These are phyloP conservation scores for Neodidymelliopsis sp. DNA, from an alignment of 2,329 filamentous ascomycete genomes.

Conservation along the genomic window DNA sequence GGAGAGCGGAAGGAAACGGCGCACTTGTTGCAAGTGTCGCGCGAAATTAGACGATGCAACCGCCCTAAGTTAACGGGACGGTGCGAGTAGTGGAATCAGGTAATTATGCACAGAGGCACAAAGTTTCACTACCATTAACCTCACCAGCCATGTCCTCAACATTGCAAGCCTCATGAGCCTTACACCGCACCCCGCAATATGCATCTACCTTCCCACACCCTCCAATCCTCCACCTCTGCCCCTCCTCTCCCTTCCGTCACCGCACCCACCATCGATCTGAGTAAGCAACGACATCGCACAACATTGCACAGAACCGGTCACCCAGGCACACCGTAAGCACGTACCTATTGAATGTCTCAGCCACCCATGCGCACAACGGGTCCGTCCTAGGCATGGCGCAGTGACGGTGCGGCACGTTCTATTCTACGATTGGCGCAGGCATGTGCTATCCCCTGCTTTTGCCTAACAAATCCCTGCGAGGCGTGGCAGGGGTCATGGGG, in stretches of 20 bases:
- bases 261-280: background rate
- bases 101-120: background rate
- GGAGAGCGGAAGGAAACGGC: background rate
- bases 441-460: too few relatives aligned
- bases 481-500: background rate
- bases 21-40: background rate
- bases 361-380: slow-evolving; percentile 6
- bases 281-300: slow-evolving; percentile 12
- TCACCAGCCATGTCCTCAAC: background rate
- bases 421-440: slow-evolving; percentile 17
- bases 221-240: background rate
- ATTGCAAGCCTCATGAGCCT: background rate
- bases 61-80: too few relatives aligned
- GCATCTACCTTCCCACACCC: too few relatives aligned
- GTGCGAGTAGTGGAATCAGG: background rate
- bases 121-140: background rate
- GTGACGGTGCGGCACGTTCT: slow-evolving; percentile 3
- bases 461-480: background rate
- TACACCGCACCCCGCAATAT: background rate
- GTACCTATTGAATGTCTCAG: slow-evolving; percentile 21
- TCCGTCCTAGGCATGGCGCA: slow-evolving; percentile 7
- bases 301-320: slow-evolving; percentile 13
- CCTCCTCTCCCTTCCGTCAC: slow-evolving; percentile 1
- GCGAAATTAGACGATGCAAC: slow-evolving; percentile 1
- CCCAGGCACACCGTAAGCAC: slow-evolving; percentile 6